Conservation (phyloP, 2,329 filamentous ascomycete genomes). For the Coniochaeta sp. region DNA sequence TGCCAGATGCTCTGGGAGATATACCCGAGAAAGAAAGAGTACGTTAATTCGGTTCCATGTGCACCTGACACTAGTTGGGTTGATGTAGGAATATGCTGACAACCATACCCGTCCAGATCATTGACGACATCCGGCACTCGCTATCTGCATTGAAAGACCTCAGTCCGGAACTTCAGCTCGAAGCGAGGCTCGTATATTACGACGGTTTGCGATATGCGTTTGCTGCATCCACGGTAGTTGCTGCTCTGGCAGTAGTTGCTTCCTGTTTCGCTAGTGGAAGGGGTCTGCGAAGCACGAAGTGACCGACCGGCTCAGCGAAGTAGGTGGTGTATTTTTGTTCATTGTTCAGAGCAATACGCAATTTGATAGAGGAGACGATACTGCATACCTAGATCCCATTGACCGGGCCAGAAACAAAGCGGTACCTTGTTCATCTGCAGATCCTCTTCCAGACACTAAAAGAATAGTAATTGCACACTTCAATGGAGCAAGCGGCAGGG, state of each 20-base stretch:
- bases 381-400: too few relatives aligned
- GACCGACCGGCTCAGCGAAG: neutral
- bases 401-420: too few relatives aligned
- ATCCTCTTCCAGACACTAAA: too few relatives aligned
- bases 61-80: slow-evolving; percentile 3
- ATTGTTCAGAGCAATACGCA: too few relatives aligned
- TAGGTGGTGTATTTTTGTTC: too few relatives aligned
- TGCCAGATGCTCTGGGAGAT: slow-evolving; percentile 45
- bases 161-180: slow-evolving; percentile 47
- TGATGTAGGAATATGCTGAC: slow-evolving; percentile 15
- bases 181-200: slow-evolving; percentile 52
- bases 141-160: slow-evolving; percentile 47
- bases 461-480: too few relatives aligned
- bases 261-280: slow-evolving; percentile 35
- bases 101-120: slow-evolving; percentile 33
- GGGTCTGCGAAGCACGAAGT: slow-evolving; percentile 21
- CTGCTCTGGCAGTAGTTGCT: slow-evolving; percentile 38
- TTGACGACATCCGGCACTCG: slow-evolving; percentile 55
- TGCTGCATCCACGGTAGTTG: slow-evolving; percentile 43
- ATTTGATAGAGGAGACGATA: too few relatives aligned
- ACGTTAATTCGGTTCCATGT: slow-evolving; percentile 18
- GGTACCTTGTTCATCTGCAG: too few relatives aligned
- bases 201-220: slow-evolving; percentile 50
- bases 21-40: slow-evolving; percentile 52
- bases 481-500: too few relatives aligned